phyloP scores from a whole-genome alignment of 2,329 filamentous ascomycete genomes.

The Colletotrichum sp. region DNA sequence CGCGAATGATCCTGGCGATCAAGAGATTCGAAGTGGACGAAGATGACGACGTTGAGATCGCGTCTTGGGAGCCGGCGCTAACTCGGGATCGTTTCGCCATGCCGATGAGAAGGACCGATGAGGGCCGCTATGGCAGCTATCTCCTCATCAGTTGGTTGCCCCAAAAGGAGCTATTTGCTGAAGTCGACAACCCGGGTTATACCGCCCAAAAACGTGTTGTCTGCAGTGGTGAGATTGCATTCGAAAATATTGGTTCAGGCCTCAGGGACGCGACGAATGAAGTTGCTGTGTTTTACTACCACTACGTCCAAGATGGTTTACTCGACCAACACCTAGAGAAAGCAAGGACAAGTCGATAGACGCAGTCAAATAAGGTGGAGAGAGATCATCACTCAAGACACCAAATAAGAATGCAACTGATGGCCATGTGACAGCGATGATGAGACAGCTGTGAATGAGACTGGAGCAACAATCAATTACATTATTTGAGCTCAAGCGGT shows the following conservation, averaged over 20 bases:
- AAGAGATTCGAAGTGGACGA: not conserved
- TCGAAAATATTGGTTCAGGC: not conserved
- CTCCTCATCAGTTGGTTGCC: not conserved
- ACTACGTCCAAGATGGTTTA: not conserved
- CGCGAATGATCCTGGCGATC: not conserved
- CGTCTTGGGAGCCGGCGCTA: not conserved
- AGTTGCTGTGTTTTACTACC: not conserved
- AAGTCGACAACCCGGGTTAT: not conserved
- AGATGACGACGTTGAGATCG: not conserved
- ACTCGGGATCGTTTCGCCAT: not conserved
- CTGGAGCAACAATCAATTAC: not conserved
- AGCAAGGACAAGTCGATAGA: fast-evolving
- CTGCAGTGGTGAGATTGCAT: not conserved
- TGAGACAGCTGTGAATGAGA: not conserved
- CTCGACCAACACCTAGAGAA: not conserved
- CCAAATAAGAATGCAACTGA: fast-evolving
- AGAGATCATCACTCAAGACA: too few species aligned
- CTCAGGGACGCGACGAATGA: not conserved
- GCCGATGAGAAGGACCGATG: not conserved
- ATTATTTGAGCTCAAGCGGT: not conserved
- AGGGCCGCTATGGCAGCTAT: not conserved
- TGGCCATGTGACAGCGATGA: too few species aligned
- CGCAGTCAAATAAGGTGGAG: fast-evolving
- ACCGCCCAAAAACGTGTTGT: not conserved
- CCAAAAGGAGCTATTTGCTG: not conserved